A percentile compares a stretch with the other conserved stretches of the same genome.
Conservation (phyloP, 202 grass and related monocot genomes). For the Setaria viridis region DNA sequence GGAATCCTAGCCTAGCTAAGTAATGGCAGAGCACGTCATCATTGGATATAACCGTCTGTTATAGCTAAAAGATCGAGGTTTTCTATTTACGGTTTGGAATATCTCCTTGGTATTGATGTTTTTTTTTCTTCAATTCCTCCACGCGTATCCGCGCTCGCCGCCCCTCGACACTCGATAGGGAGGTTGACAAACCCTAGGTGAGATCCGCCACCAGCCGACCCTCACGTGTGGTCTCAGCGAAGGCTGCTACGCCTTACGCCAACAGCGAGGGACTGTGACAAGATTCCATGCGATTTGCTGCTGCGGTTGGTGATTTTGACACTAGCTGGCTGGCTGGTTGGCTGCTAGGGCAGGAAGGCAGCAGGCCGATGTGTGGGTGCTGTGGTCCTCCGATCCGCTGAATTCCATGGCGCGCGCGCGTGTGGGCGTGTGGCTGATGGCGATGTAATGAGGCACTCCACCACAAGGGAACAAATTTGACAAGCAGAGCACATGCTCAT, state of each 20-base stretch:
- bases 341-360: not conserved
- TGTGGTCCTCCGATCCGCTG: slow-evolving; percentile 12
- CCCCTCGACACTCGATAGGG: not conserved
- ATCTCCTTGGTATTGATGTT: too few relatives aligned
- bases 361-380: not conserved
- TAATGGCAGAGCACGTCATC: too few relatives aligned
- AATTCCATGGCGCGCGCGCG: slow-evolving; percentile 8
- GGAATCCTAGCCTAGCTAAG: too few relatives aligned
- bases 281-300: slow-evolving; percentile 48
- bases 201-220: not conserved
- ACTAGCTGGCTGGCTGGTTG: not conserved
- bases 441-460: slow-evolving; percentile 53
- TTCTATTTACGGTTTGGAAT: too few relatives aligned
- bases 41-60: too few relatives aligned
- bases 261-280: slow-evolving; percentile 37
- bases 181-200: slow-evolving; percentile 28
- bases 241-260: slow-evolving; percentile 11
- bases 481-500: slow-evolving; percentile 26
- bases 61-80: too few relatives aligned
- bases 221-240: slow-evolving; percentile 33
- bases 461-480: slow-evolving; percentile 49
- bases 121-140: too few relatives aligned
- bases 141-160: too few relatives aligned
- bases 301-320: slow-evolving; percentile 46
- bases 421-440: slow-evolving; percentile 34